Conservation (phyloP, 2,329 filamentous ascomycete species). For the Claviceps pazoutovae region DNA sequence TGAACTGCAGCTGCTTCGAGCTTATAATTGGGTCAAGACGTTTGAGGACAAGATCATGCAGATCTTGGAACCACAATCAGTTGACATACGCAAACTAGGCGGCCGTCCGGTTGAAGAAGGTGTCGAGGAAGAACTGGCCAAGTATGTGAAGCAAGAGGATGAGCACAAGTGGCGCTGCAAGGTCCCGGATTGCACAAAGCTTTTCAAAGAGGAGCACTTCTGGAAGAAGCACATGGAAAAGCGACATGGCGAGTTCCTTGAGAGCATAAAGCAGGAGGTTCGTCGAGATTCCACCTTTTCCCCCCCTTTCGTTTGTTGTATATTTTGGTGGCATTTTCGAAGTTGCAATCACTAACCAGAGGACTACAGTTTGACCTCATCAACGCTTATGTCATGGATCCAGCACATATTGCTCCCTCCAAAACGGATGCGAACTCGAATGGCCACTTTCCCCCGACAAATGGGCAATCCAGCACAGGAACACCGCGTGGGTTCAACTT, state of each 20-base stretch:
- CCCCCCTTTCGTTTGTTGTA: not conserved
- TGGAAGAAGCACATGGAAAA: slow-evolving; percentile 98
- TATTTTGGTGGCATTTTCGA: not conserved
- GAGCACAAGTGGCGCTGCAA: slow-evolving; percentile 95
- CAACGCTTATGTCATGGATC: slow-evolving; percentile 89
- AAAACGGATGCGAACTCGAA: slow-evolving; percentile 90
- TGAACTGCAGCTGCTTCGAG: slow-evolving; percentile 83
- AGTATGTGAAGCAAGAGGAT: slow-evolving; percentile 92
- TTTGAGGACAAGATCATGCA: slow-evolving; percentile 95
- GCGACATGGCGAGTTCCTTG: slow-evolving; percentile 78
- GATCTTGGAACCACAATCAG: slow-evolving; percentile 77
- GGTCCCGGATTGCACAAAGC: slow-evolving; percentile 86
- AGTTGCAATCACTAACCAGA: slow-evolving; percentile 6
- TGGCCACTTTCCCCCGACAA: slow-evolving; percentile 78
- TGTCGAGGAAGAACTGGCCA: slow-evolving; percentile 69
- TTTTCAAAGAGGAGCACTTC: slow-evolving; percentile 95
- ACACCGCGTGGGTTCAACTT: slow-evolving; percentile 89
- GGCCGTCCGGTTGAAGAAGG: slow-evolving; percentile 79
- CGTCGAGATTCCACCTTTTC: slow-evolving; percentile 28
- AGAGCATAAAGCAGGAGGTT: slow-evolving; percentile 71
- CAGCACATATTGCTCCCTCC: slow-evolving; percentile 85
- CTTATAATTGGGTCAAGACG: slow-evolving; percentile 97
- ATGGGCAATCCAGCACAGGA: slow-evolving; percentile 61
- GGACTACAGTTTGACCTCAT: slow-evolving; percentile 61
- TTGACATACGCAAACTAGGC: slow-evolving; percentile 80